Conservation (phyloP, 441 rosid genomes). For the Arabidopsis hybrid region DNA sequence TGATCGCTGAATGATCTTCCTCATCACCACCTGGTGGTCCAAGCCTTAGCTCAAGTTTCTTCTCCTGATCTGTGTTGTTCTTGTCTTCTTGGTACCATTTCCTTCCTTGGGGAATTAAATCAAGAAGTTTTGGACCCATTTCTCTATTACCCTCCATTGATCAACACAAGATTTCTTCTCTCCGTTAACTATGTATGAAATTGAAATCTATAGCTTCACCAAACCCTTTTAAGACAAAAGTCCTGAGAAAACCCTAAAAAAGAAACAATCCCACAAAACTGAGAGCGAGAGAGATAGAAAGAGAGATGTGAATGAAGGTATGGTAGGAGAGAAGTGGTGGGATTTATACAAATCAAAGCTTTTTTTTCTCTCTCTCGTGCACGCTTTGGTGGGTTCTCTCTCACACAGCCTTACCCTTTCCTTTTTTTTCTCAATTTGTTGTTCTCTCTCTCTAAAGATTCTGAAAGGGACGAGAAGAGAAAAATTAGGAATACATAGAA, state of each 20-base stretch:
- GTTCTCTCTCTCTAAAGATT: conserved; percentile 18
- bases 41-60: conserved; percentile 87
- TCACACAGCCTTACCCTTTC: conserved; percentile 39
- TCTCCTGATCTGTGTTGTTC: conserved; percentile 58
- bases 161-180: conserved; percentile 1
- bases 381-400: conserved; percentile 47
- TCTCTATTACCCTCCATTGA: conserved; percentile 60
- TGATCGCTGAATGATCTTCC: conserved; percentile 47
- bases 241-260: conserved; percentile 18
- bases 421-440: conserved; percentile 36
- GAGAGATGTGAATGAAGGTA: conserved; percentile 34
- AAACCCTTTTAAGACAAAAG: background rate
- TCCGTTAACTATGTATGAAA: background rate
- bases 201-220: conserved; percentile 17
- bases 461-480: conserved; percentile 28
- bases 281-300: conserved; percentile 18
- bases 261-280: conserved; percentile 16
- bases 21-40: conserved; percentile 77
- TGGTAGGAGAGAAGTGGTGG: conserved; percentile 21
- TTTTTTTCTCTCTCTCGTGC: conserved; percentile 30
- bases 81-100: conserved; percentile 24
- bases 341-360: conserved; percentile 43
- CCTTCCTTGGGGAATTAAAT: conserved; percentile 55
- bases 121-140: conserved; percentile 54
- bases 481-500: conserved; percentile 19